Conservation (phyloP, 23 red algal genomes). For the Pyropia yezoensis region DNA sequence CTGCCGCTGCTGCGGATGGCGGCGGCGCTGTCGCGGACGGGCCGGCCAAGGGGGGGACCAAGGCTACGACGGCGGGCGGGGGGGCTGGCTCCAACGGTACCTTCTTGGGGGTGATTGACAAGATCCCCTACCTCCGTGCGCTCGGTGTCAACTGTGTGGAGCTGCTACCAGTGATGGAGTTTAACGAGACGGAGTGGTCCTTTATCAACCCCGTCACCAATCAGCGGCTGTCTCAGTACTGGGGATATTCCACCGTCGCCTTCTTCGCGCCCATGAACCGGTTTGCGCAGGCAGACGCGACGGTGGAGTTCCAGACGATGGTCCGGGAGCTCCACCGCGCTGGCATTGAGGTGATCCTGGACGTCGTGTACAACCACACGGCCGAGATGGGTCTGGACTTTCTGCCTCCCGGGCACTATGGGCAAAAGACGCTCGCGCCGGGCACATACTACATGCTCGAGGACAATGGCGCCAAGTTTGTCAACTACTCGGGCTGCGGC, state of each 20-base stretch:
- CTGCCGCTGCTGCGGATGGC: no score
- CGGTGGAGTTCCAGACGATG: conserved; percentile 78
- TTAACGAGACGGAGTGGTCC: conserved; percentile 95
- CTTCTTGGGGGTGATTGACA: conserved; percentile 68
- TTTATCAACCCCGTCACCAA: conserved; percentile 18
- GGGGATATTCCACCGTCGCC: conserved; percentile 86
- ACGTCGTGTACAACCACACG: conserved; percentile 99
- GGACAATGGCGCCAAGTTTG: conserved; percentile 48
- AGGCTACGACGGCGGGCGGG: no score
- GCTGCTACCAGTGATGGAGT: conserved; percentile 88
- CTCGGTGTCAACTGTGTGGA: conserved; percentile 94
- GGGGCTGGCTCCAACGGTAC: conserved; percentile 22
- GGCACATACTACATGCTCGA: conserved; percentile 67
- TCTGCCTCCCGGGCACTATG: conserved; percentile 57
- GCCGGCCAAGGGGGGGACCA: neutral
- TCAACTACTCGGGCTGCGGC: conserved; percentile 84
- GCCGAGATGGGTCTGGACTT: conserved; percentile 84
- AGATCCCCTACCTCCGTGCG: conserved; percentile 82
- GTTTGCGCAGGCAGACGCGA: conserved; percentile 25
- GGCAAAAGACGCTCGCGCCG: conserved; percentile 74
- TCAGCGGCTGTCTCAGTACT: conserved; percentile 67
- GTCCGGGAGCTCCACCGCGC: conserved; percentile 95
- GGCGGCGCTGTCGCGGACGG: neutral
- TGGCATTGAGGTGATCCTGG: conserved; percentile 94
- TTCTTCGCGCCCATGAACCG: conserved; percentile 94